Percentiles rank a stretch among this genome's conserved stretches.
These are phyloP conservation scores for Castanea mollissima DNA, from an alignment of 306 rosid species.

Conservation along the genomic window DNA sequence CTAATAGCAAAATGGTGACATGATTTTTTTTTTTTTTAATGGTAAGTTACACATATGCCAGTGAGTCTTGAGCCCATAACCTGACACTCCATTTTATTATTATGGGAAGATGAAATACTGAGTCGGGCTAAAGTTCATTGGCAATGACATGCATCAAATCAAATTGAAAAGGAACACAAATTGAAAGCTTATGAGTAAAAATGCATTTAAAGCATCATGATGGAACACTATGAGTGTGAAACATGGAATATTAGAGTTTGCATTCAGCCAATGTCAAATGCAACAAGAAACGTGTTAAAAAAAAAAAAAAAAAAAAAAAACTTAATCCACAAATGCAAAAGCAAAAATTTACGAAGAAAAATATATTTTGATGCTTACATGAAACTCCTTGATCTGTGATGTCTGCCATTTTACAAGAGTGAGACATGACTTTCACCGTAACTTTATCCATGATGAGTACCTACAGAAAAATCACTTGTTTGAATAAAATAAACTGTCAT, in stretches of 20 bases:
- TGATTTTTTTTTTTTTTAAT: no score
- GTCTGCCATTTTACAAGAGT: conserved; percentile 95
- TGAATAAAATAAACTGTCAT: conserved; percentile 6
- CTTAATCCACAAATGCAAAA: conserved; percentile 2
- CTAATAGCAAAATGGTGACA: no score
- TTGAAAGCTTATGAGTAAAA: conserved; percentile 1
- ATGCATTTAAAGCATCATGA: conserved; percentile 4
- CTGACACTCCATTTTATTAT: no score
- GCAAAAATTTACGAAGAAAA: background rate
- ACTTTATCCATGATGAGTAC: conserved; percentile 96
- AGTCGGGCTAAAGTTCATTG: no score
- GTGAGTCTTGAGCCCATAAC: no score
- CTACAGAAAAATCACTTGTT: conserved; percentile 30
- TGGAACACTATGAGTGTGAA: conserved; percentile 9
- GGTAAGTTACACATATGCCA: no score
- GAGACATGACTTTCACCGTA: conserved; percentile 92
- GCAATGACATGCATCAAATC: background rate
- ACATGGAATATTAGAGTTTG: background rate
- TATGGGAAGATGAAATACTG: no score
- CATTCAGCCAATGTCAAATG: background rate
- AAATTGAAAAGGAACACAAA: background rate
- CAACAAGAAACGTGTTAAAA: background rate
- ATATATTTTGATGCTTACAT: conserved; percentile 41
- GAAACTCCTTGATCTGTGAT: conserved; percentile 98
- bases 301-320: conserved; percentile 8